These are phyloP conservation scores for Lotmaria passim DNA, from an alignment of 208 protist species.

Conservation along the genomic window DNA sequence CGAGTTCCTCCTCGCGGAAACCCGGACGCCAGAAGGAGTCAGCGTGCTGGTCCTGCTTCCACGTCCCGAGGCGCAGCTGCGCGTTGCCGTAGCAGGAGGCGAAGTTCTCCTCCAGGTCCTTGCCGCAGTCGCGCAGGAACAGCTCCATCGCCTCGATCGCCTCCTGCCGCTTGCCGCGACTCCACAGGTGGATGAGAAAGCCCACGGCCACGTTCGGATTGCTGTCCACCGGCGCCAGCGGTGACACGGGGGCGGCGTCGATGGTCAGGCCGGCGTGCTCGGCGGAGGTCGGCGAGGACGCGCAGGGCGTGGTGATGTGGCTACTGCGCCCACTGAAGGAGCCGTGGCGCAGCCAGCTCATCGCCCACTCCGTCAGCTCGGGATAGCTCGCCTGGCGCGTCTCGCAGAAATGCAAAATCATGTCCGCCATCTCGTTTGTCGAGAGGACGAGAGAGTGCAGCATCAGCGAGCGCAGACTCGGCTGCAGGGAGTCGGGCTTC, in stretches of 20 bases:
- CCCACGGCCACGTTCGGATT: conserved; percentile 66
- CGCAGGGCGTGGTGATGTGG: conserved; percentile 22
- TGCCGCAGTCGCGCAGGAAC: conserved; percentile 64
- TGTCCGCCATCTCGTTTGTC: conserved; percentile 93
- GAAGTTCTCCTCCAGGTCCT: conserved; percentile 64
- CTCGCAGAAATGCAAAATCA: conserved; percentile 97
- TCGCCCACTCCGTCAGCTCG: conserved; percentile 86
- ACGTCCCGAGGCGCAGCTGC: conserved; percentile 80
- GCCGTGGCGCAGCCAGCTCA: conserved; percentile 75
- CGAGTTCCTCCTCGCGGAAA: conserved; percentile 71
- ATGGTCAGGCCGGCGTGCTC: conserved; percentile 12
- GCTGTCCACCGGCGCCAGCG: conserved; percentile 32
- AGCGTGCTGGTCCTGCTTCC: conserved; percentile 87
- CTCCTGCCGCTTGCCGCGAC: conserved; percentile 76
- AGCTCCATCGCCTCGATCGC: conserved; percentile 78
- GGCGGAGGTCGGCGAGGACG: conserved; percentile 10
- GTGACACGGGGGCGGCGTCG: conserved; percentile 13
- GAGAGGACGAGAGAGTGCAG: conserved; percentile 95
- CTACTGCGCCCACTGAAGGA: conserved; percentile 41
- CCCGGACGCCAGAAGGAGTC: conserved; percentile 85
- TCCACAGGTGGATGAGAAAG: conserved; percentile 86
- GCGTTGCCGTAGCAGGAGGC: conserved; percentile 73
- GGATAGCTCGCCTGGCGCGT: conserved; percentile 77
- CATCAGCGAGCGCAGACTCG: conserved; percentile 95
- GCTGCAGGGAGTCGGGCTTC: conserved; percentile 90